These are phyloP conservation scores for Lasiodiplodia citricola DNA, from an alignment of 2,329 filamentous ascomycete genomes.

Conservation along the genomic window DNA sequence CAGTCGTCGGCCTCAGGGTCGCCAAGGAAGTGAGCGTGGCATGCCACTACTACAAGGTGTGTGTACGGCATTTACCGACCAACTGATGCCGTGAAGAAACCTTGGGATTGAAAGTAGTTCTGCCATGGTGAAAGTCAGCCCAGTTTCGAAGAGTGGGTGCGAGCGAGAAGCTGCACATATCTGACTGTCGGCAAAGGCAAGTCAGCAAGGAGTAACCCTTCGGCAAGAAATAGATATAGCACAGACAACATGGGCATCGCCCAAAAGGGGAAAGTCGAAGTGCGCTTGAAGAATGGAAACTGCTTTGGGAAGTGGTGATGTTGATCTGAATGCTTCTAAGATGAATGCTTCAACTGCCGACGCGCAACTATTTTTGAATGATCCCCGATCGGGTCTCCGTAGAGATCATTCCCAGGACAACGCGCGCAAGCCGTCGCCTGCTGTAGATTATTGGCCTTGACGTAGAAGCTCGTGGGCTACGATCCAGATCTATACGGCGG, in stretches of 20 bases:
- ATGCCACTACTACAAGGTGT: constrained; percentile 78
- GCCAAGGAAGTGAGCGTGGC: constrained; percentile 78
- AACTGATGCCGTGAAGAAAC: not conserved
- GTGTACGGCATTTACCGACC: constrained; percentile 28
- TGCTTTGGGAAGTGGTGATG: not conserved
- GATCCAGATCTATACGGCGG: not conserved
- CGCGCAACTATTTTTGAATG: not conserved
- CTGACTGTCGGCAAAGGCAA: constrained; percentile 8
- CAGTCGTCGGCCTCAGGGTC: constrained; percentile 35
- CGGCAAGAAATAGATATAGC: not conserved
- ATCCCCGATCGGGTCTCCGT: not conserved
- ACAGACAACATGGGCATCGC: not conserved
- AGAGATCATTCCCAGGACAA: not conserved
- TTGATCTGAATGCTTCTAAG: not conserved
- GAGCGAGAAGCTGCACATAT: not conserved
- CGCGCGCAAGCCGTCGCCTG: not conserved
- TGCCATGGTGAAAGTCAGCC: not conserved
- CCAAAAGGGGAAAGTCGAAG: not conserved
- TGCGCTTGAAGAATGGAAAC: not conserved
- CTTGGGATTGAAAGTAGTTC: not conserved
- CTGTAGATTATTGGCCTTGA: not conserved
- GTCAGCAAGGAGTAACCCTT: not conserved
- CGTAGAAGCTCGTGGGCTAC: not conserved
- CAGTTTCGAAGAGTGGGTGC: not conserved
- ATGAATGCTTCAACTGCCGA: not conserved